A percentile compares a stretch with the other conserved stretches of the same genome.
Conservation (phyloP, 2,329 filamentous ascomycete genomes). For the Hypoxylon sp. region DNA sequence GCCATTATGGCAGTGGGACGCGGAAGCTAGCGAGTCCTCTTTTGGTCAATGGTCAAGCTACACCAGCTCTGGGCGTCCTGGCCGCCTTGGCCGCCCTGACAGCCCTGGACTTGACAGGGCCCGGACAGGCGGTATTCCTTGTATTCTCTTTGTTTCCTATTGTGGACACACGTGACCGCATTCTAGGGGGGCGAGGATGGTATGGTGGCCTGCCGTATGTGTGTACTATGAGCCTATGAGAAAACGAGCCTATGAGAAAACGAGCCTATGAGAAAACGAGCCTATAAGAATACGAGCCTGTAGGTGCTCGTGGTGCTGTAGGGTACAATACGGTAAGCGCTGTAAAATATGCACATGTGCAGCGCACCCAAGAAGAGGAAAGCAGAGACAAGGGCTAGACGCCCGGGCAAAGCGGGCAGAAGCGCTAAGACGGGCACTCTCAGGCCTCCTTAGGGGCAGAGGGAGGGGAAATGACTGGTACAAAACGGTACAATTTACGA, state of each 20-base stretch:
- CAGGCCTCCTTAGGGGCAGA: too few relatives aligned
- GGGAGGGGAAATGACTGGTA: neutral
- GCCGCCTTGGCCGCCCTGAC: too few relatives aligned
- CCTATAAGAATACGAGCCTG: too few relatives aligned
- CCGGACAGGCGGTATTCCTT: too few relatives aligned
- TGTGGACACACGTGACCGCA: constrained; percentile 26
- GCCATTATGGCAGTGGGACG: constrained; percentile 17
- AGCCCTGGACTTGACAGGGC: too few relatives aligned
- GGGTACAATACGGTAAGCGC: too few relatives aligned
- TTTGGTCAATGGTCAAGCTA: constrained; percentile 1
- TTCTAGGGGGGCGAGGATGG: constrained; percentile 4
- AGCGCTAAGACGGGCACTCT: constrained; percentile 26
- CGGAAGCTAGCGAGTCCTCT: constrained; percentile 19
- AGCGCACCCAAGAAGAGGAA: constrained; percentile 3
- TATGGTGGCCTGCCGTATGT: constrained; percentile 19
- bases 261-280: too few relatives aligned
- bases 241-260: too few relatives aligned
- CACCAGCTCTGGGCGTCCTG: too few relatives aligned
- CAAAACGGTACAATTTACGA: neutral
- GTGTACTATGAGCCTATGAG: too few relatives aligned
- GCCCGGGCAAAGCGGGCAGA: constrained; percentile 4
- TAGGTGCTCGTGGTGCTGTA: too few relatives aligned
- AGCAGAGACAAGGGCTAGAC: constrained; percentile 9
- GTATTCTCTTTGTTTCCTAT: constrained; percentile 17
- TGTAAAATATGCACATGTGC: too few relatives aligned